A percentile compares a stretch with the other conserved stretches of the same genome.
phyloP scores from a whole-genome alignment of 2,329 filamentous ascomycete genomes.

The Phaeosphaeria sp. region DNA sequence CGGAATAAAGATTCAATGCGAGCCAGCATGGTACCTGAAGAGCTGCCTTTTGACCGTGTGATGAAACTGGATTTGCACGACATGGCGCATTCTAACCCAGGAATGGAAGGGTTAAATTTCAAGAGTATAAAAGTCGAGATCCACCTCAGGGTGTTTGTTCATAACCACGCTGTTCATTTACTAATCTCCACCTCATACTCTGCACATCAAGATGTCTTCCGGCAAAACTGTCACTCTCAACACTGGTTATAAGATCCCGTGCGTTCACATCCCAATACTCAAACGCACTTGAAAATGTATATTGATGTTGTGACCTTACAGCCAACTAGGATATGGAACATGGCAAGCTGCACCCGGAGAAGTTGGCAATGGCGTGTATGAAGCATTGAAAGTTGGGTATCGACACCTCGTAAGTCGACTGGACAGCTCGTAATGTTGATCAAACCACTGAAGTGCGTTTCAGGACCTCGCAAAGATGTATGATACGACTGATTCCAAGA shows the following conservation, averaged over 20 bases:
- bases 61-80: slow-evolving; percentile 21
- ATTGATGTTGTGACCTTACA: slow-evolving; percentile 10
- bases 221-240: slow-evolving; percentile 46
- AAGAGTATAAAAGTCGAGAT: neutral
- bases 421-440: neutral
- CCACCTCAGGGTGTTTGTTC: neutral
- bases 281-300: neutral
- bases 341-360: slow-evolving; percentile 44
- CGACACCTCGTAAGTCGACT: slow-evolving; percentile 35
- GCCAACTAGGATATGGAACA: slow-evolving; percentile 45
- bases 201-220: slow-evolving; percentile 37
- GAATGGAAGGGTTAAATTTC: neutral
- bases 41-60: slow-evolving; percentile 14
- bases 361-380: slow-evolving; percentile 52
- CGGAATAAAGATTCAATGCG: slow-evolving; percentile 12
- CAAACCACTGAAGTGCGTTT: slow-evolving; percentile 35
- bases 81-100: neutral
- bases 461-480: slow-evolving; percentile 43
- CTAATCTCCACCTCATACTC: neutral
- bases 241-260: slow-evolving; percentile 55
- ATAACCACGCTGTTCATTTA: neutral
- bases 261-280: slow-evolving; percentile 45
- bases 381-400: slow-evolving; percentile 43
- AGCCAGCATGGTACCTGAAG: slow-evolving; percentile 16
- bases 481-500: too few species aligned